Evolutionary conservation across 257 asterid species (phyloP), one percentile per base, ranked within the genome.

Genomic region (Osmanthus fragrans): DNA sequence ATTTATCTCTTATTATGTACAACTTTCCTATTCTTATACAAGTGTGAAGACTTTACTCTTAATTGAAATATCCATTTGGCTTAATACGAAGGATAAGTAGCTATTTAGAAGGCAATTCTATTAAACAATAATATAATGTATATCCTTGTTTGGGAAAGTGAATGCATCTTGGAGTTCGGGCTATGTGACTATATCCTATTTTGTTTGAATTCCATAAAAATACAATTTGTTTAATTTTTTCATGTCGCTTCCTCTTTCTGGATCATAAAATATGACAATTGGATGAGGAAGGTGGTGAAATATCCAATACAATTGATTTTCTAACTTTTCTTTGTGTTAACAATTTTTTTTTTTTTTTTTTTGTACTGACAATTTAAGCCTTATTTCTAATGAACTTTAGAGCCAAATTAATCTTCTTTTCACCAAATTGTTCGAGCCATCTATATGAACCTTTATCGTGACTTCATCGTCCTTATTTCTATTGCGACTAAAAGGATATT

Each of bases 1-100:
- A 67, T n/a, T 68, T 67, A n/a, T 74, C 49, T 68, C 42, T 73
- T 60, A 21, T 60, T 12, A 63, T 12, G 11, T 63, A 12, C 69
- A 63, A 63, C 16, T 63, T 63, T 27, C 69, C 34, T 63, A 25
- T 0, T 25, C 33, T 11, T 4, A 12, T 63, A 13, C 19, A 63
- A 58, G 29, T 58, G 29, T 21, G 30, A 58, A 58, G 27, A n/a
- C 29, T 58, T 58, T 21, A 56, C 29, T 21, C 23, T 5, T 56
- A n/a, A n/a, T 2, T 58, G 10, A 23, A 21, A 23, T 58, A n/a
- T 58, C 66, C 15, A 58, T 58, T 10, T 58, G 12, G 36, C 7
- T 63, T 27, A 12, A 27, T 25, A 27, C 30, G 11, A 32, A 23
- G 69, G 69, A 27, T 25, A 63, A 63, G 69, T 63, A 63, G 34